A percentile compares a stretch with the other conserved stretches of the same genome.
Conservation (phyloP, 371 early-diverging fungal species). For the Zancudomyces culisetae region DNA sequence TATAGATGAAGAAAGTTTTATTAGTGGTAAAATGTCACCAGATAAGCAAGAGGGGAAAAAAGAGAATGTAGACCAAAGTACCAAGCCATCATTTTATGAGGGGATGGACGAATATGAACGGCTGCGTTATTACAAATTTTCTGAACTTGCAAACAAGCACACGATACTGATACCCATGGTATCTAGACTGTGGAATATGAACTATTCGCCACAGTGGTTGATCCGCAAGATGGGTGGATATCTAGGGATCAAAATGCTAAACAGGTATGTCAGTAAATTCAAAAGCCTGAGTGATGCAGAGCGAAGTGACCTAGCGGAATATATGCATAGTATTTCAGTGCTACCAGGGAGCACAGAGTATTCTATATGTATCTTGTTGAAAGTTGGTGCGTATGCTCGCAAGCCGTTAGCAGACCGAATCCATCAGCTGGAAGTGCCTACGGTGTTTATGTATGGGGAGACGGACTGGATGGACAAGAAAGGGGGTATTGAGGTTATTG, state of each 20-base stretch:
- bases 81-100: no score
- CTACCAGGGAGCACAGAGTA: conserved; percentile 36
- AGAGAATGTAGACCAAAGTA: no score
- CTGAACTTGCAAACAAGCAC: no score
- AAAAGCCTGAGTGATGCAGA: conserved; percentile 40
- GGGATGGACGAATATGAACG: no score
- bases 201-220: conserved; percentile 64
- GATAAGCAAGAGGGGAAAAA: no score
- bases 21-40: no score
- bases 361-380: conserved; percentile 43
- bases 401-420: conserved; percentile 52
- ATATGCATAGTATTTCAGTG: conserved; percentile 53
- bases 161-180: no score
- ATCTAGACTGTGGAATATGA: conserved; percentile 63
- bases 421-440: conserved; percentile 45
- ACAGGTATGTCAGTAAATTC: conserved; percentile 52
- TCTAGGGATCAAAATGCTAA: conserved; percentile 50
- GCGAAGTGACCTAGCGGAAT: conserved; percentile 32
- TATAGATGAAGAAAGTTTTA: no score
- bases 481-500: conserved; percentile 41
- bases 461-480: conserved; percentile 82
- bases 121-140: no score
- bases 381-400: conserved; percentile 67
- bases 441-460: conserved; percentile 58
- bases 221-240: conserved; percentile 58